phyloP scores from a whole-genome alignment of 768 basidiomycete genomes.

The Tulasnella sp. region DNA sequence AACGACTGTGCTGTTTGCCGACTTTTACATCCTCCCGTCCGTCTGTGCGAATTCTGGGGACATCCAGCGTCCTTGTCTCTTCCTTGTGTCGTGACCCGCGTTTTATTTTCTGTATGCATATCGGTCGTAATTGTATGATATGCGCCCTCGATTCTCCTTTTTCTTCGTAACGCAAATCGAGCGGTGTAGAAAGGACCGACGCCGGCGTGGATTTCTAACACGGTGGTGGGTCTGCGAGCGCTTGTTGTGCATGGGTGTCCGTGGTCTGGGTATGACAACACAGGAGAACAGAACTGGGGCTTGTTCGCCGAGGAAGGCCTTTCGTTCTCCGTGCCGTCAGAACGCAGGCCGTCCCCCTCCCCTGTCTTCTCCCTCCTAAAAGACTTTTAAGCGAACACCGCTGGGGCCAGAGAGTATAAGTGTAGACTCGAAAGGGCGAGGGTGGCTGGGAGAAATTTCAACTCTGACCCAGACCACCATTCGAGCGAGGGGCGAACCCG shows the following conservation, averaged over 20 bases:
- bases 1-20: not conserved
- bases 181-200: not conserved
- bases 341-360: not conserved
- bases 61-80: not conserved
- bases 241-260: not conserved
- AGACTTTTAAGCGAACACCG: not conserved
- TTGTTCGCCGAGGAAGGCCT: not conserved
- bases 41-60: not conserved
- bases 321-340: not conserved
- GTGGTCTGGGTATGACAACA: not conserved
- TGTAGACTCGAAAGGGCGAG: not conserved
- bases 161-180: not conserved
- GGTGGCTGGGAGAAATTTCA: not conserved
- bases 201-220: not conserved
- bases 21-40: not conserved
- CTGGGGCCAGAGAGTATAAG: not conserved
- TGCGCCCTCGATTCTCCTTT: not conserved
- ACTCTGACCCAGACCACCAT: not conserved
- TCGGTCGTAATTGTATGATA: not conserved
- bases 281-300: not conserved
- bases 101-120: constrained; percentile 20
- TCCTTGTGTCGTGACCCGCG: not conserved
- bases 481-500: not conserved
- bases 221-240: not conserved
- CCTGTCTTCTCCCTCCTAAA: not conserved